Conservation (phyloP, 371 early-diverging fungal genomes). For the Mucor racemosus region DNA sequence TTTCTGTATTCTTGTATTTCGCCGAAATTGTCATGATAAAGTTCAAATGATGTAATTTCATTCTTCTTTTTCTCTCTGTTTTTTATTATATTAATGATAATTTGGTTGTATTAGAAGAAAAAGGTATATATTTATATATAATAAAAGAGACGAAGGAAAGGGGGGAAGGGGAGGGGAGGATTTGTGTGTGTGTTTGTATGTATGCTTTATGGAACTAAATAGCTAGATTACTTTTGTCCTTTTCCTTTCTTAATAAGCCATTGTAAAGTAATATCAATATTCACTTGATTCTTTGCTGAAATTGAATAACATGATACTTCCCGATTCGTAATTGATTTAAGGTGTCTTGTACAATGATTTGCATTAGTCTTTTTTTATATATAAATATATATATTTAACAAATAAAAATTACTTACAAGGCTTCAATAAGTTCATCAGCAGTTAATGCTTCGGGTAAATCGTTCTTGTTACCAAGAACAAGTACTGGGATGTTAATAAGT, state of each 20-base stretch:
- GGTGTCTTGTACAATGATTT: slow-evolving; percentile 57
- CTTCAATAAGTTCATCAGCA: slow-evolving; percentile 92
- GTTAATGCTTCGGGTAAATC: slow-evolving; percentile 91
- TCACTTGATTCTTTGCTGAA: slow-evolving; percentile 97
- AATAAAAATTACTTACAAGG: slow-evolving; percentile 61
- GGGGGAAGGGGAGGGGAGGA: no score
- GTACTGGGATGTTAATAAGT: slow-evolving; percentile 90
- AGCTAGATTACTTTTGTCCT: slow-evolving; percentile 55
- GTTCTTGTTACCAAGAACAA: slow-evolving; percentile 99
- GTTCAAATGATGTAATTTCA: no score
- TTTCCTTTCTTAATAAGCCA: slow-evolving; percentile 93
- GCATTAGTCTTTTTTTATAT: background rate
- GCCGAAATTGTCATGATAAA: no score
- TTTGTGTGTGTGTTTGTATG: no score
- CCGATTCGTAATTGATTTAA: slow-evolving; percentile 90
- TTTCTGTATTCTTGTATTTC: no score
- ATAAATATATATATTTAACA: background rate
- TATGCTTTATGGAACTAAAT: no score
- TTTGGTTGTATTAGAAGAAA: no score
- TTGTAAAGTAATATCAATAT: slow-evolving; percentile 96
- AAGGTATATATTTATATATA: no score
- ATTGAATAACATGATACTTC: slow-evolving; percentile 99
- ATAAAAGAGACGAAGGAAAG: no score
- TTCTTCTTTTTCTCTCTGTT: no score
- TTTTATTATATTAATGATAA: no score